Percentiles rank a stretch among this genome's conserved stretches.
phyloP scores from a whole-genome alignment of 352 stramenopile genomes.

The Phytophthora ohioensis region DNA sequence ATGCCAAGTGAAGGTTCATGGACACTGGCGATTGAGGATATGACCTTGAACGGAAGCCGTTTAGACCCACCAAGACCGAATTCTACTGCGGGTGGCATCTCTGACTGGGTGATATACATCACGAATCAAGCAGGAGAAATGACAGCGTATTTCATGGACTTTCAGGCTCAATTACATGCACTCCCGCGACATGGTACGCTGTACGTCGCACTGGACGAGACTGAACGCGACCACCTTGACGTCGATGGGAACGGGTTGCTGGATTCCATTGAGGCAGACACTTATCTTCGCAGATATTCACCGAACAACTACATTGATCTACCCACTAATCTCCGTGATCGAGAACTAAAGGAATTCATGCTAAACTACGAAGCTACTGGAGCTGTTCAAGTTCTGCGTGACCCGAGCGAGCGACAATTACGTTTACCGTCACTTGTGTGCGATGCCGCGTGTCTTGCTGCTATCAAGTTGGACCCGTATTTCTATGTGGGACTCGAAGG shows the following conservation, averaged over 20 bases:
- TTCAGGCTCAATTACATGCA: constrained; percentile 63
- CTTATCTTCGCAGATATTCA: constrained; percentile 62
- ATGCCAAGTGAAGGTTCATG: constrained; percentile 65
- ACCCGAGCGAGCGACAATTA: constrained; percentile 63
- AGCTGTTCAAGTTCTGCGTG: constrained; percentile 58
- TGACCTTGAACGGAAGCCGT: constrained; percentile 18
- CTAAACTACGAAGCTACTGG: constrained; percentile 51
- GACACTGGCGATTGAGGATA: constrained; percentile 66
- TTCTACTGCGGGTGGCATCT: constrained; percentile 64
- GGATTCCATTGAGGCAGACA: constrained; percentile 61
- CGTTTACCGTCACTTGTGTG: constrained; percentile 60
- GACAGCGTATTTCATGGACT: constrained; percentile 71
- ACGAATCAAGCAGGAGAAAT: constrained; percentile 70
- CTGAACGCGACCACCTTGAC: constrained; percentile 73
- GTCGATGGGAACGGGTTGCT: constrained; percentile 63
- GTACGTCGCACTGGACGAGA: constrained; percentile 59
- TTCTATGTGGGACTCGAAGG: constrained; percentile 57
- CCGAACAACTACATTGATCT: constrained; percentile 56
- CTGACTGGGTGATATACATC: constrained; percentile 75
- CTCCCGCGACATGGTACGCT: constrained; percentile 79
- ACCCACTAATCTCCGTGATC: constrained; percentile 44
- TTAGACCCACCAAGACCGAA: constrained; percentile 4
- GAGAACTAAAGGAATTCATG: constrained; percentile 59
- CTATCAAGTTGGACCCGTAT: constrained; percentile 64
- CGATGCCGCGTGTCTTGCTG: constrained; percentile 51